These are phyloP conservation scores for Protomyces inundatus DNA, from an alignment of 1,139 yeast genomes.

Conservation along the genomic window DNA sequence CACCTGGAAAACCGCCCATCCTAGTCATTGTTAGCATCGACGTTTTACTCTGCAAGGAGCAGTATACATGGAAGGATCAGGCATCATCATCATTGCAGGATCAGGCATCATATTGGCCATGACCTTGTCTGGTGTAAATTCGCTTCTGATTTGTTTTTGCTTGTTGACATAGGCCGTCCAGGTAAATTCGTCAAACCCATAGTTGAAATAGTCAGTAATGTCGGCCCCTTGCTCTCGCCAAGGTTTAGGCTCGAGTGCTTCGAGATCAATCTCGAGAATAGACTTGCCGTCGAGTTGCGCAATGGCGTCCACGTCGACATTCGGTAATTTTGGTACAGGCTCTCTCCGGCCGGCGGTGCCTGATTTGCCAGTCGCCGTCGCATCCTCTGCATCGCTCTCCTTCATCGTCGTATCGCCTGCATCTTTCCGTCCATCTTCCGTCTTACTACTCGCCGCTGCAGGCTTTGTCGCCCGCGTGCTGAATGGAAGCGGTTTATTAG, in stretches of 20 bases:
- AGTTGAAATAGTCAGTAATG: slow-evolving; percentile 86
- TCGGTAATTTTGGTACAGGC: slow-evolving; percentile 39
- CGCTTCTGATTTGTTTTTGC: slow-evolving; percentile 76
- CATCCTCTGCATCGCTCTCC: neutral
- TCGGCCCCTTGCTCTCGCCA: slow-evolving; percentile 94
- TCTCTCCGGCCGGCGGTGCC: slow-evolving; percentile 3
- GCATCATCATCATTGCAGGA: slow-evolving; percentile 27
- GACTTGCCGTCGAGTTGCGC: slow-evolving; percentile 81
- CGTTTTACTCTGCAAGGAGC: neutral
- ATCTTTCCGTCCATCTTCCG: slow-evolving; percentile 23
- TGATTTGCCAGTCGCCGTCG: neutral
- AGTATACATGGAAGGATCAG: slow-evolving; percentile 17
- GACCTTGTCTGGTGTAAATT: slow-evolving; percentile 56
- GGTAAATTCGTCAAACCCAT: slow-evolving; percentile 91
- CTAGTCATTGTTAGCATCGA: neutral
- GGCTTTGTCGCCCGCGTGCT: slow-evolving; percentile 18
- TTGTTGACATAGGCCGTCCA: slow-evolving; percentile 92
- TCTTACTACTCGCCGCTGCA: slow-evolving; percentile 5
- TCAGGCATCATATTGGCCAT: slow-evolving; percentile 35
- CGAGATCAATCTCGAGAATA: slow-evolving; percentile 74
- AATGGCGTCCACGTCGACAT: slow-evolving; percentile 69
- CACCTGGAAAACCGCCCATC: slow-evolving; percentile 8
- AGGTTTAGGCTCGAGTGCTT: slow-evolving; percentile 83
- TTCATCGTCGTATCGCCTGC: neutral
- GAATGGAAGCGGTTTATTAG: slow-evolving; percentile 35